Base-by-base conservation (phyloP, 352 stramenopile species). In the Pythium aquatile region DNA sequence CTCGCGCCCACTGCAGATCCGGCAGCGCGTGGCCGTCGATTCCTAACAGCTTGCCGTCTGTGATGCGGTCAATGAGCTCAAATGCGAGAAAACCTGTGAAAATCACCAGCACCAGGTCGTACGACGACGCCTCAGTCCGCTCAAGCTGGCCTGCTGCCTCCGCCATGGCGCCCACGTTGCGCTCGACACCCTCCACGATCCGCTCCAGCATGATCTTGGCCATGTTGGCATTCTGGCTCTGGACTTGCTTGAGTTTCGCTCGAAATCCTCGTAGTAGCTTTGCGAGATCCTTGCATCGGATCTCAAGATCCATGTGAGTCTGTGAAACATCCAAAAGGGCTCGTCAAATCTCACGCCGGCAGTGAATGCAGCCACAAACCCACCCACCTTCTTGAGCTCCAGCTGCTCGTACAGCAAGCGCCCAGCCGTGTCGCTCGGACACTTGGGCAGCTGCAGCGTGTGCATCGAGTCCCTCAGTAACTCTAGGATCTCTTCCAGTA, bases 401-500 rank as follows among this genome's bases (percentile, higher is more conserved):
- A 99, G 78, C 28, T 97, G 87, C 32, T 98, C 90, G 76, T 98
- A 98, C 17, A 99, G 68, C 29, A 91, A 80, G 39, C 88, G 78
- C 4, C 93, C 93, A 1, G 79, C 84, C 53, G 95, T 72, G 60
- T 98, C 94, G 30, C 83, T 76, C 8, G 95, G 93, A 56, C 97
- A 89, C 24, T 79, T 80, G 1, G 96, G 96, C 14, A 99, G 88
- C 44, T 94, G 74, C 51, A 98, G 91, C 26, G 91, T 79, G 33
- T 88, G 88, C 46, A 99, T 85, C 28, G 96, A 98, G 61, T 99
- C 97, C 1, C 87, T 77, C 30, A 99, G 68, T 46, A 98, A 96
- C 35, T 91, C 93, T 24, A 99, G 76, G 40, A 98, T 98, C 79
- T 99, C 96, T 67, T 98, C 95, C 14, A 99, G 73, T 30, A 98